Base-by-base conservation (phyloP, 2,329 filamentous ascomycete species). In the Claviceps quebecensis region DNA sequence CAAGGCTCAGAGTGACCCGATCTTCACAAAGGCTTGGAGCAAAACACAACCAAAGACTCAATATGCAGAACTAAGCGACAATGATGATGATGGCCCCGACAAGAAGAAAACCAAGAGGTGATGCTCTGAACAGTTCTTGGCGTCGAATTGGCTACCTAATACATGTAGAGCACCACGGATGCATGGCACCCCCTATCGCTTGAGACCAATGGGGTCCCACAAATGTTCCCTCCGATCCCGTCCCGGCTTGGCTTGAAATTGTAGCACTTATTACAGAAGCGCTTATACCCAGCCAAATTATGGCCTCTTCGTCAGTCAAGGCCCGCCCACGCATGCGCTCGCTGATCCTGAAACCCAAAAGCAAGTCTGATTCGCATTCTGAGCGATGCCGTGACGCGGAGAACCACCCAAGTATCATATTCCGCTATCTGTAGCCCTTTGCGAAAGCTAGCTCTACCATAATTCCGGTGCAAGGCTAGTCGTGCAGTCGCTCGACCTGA, bases 21-120 rank as follows among this genome's bases (percentile, higher is more conserved):
- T 95, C 60, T 98, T 97, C 63, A 98, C 93, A 34, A 87, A 86
- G 58, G 93, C 90, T 16, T 98, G 89, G 86, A 86, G 85, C 63
- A 77, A 84, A 59, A 97, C 89, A 39, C 91, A 97, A 69, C 93
- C 93, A 0, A 84, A 90, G 58, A 88, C 90, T 26, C 84, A 96
- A 57, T 98, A 94, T 70, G 86, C 86, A 7, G 87, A 96, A 44
- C 61, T 93, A 37, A 94, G 89, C 65, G 91, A 95, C 61, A 87
- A 89, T 16, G 90, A 95, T 57, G 83, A 81, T 49, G 76, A 79
- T 6, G 76, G 75, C 3, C 81, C 79, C n/a, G 79, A 86, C 37
- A 86, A 82, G 69, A 82, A 83, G 64, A 77, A 69, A 61, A 64
- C 69, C 3, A 81, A 76, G 67, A 70, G 75, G 60, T 79, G 66